These are phyloP conservation scores for Dichomitus squalens DNA, from an alignment of 1,284 basidiomycete species.

Conservation along the genomic window DNA sequence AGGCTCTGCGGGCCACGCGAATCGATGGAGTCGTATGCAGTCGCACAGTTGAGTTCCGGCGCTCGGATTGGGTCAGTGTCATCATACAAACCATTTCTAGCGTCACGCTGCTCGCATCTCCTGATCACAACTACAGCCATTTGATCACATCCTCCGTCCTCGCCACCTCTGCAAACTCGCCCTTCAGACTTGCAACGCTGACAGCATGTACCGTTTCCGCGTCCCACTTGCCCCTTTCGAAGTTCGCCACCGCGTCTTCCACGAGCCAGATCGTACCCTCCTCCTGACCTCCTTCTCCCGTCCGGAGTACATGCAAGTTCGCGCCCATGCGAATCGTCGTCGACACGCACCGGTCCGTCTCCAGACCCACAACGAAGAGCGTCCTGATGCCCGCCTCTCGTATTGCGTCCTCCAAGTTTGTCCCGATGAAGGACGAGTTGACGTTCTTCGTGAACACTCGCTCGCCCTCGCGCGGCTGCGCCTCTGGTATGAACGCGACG, in stretches of 20 bases:
- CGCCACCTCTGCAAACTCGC: conserved; percentile 30
- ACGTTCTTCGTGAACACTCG: conserved; percentile 14
- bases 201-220: conserved; percentile 32
- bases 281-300: neutral
- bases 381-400: conserved; percentile 19
- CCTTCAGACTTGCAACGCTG: conserved; percentile 26
- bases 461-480: conserved; percentile 8
- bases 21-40: too few relatives aligned
- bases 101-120: too few relatives aligned
- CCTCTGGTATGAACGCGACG: conserved; percentile 10
- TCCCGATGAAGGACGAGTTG: conserved; percentile 19
- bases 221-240: conserved; percentile 21
- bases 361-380: conserved; percentile 28
- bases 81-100: too few relatives aligned
- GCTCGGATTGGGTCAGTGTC: too few relatives aligned
- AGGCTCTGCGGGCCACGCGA: too few relatives aligned
- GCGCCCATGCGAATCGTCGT: conserved; percentile 32
- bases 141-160: conserved; percentile 19
- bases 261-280: conserved; percentile 20
- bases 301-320: conserved; percentile 24
- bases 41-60: too few relatives aligned
- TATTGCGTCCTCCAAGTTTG: conserved; percentile 25
- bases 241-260: conserved; percentile 28
- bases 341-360: conserved; percentile 31
- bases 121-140: too few relatives aligned